Base-by-base conservation (phyloP, 305 asterid species). In the Salvia sclarea region DNA sequence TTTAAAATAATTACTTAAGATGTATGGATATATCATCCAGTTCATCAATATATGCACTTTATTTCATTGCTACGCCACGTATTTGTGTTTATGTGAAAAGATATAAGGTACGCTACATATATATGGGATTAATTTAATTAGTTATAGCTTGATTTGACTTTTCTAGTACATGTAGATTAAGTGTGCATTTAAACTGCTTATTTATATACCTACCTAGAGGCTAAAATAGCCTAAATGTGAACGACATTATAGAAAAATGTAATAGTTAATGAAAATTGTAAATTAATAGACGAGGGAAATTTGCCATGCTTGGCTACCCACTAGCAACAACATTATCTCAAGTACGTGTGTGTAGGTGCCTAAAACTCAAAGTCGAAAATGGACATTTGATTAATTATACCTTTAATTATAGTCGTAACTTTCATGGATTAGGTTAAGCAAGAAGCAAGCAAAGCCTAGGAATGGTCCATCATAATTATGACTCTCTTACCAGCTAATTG, bases 381-480 rank as follows among this genome's bases (percentile, higher is more conserved):
- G 35, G 64, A 59, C 17, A 71, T 44, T 52, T 44, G 61, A 67
- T 28, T 71, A 54, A 79, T 57, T 43, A 60, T 66, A 30, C 37
- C 57, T 16, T 78, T 70, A 70, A 78, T 66, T 61, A 64, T 44
- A n/a, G 73, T 56, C 1, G 17, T 64, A 68, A 53, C 57, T 52
- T 43, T 43, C 57, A 65, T 56, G 1, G 12, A 68, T 49, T 73
- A 73, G 80, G 75, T 66, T 52, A 68, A 63, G 72, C 56, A 60
- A 12, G 53, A 44, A 49, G 44, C 18, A n/a, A n/a, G n/a, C 8
- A 74, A 58, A 79, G 43, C 44, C 20, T 66, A 71, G 71, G 75
- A 63, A 63, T 17, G 48, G 78, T 54, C 61, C 76, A 58, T 65
- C 73, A 44, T 62, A 80, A 41, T 60, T 41, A 41, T 73, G 62